A percentile compares a stretch with the other conserved stretches of the same genome.
These are phyloP conservation scores for Trametes cinnabarina DNA, from an alignment of 768 basidiomycete genomes.

Conservation along the genomic window DNA sequence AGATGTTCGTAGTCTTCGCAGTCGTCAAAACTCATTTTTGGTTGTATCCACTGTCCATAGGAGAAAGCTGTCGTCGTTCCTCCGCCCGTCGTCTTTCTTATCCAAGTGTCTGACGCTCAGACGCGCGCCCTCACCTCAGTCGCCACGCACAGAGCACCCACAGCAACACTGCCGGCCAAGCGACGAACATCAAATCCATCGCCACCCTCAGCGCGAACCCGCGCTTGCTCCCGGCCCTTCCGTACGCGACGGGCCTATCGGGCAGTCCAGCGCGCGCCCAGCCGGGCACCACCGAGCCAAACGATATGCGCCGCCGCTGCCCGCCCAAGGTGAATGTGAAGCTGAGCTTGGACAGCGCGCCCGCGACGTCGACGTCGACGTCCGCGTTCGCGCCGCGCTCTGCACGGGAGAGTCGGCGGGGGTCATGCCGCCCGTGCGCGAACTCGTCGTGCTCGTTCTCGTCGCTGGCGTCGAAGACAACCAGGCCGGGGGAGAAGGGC, in stretches of 20 bases:
- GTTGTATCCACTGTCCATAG: not conserved
- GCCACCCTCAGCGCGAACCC: constrained; percentile 7
- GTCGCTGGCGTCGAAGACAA: not conserved
- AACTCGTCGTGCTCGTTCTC: constrained; percentile 19
- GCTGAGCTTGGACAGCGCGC: constrained; percentile 38
- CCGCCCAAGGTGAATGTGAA: constrained; percentile 58
- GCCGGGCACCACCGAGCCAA: constrained; percentile 26
- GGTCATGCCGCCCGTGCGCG: constrained; percentile 18
- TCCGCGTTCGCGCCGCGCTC: constrained; percentile 4
- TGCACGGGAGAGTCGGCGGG: constrained; percentile 11
- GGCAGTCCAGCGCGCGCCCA: constrained; percentile 14
- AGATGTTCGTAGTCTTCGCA: not conserved
- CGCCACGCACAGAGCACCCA: constrained; percentile 9
- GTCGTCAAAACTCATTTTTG: not conserved
- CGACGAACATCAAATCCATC: constrained; percentile 11
- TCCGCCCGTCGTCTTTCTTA: too few species aligned
- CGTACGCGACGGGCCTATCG: constrained; percentile 22
- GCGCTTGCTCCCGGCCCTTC: not conserved
- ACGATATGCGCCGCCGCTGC: constrained; percentile 51
- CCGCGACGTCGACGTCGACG: not conserved
- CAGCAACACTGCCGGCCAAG: constrained; percentile 14
- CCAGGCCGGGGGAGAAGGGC: not conserved
- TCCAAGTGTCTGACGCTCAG: too few species aligned
- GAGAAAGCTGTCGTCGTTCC: too few species aligned
- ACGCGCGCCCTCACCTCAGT: constrained; percentile 4